A percentile compares a stretch with the other conserved stretches of the same genome.
phyloP scores from a whole-genome alignment of 1,284 basidiomycete species.

The Puccinia novopanici region DNA sequence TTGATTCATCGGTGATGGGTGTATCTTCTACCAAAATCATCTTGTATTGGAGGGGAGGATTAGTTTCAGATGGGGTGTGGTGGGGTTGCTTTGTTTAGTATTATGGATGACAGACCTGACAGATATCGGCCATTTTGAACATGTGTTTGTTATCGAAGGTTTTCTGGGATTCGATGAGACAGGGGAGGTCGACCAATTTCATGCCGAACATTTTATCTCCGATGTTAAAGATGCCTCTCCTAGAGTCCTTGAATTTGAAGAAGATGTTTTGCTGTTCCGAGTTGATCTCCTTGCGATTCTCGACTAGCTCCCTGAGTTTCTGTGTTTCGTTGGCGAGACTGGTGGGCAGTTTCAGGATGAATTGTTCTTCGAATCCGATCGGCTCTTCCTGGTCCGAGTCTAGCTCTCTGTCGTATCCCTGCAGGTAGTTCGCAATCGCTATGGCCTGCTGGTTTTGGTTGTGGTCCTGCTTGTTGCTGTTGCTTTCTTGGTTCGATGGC shows the following conservation, averaged over 20 bases:
- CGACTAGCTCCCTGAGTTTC: constrained; percentile 71
- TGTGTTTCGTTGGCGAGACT: constrained; percentile 66
- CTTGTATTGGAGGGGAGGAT: constrained; percentile 60
- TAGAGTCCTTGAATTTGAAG: constrained; percentile 98
- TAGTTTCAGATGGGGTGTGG: background rate
- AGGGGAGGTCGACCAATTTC: constrained; percentile 94
- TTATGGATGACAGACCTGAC: constrained; percentile 67
- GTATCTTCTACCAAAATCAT: constrained; percentile 79
- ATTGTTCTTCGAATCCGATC: constrained; percentile 94
- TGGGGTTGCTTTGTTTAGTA: background rate
- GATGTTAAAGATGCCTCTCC: constrained; percentile 86
- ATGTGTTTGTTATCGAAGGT: constrained; percentile 87
- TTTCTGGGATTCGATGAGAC: constrained; percentile 93
- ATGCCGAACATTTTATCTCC: constrained; percentile 78
- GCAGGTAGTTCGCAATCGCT: constrained; percentile 26
- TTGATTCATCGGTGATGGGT: constrained; percentile 67
- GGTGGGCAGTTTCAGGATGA: constrained; percentile 84
- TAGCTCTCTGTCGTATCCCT: constrained; percentile 81
- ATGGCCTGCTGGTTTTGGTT: background rate
- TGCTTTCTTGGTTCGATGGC: background rate
- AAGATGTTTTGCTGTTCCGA: constrained; percentile 73
- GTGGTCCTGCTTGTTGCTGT: background rate
- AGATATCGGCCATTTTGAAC: constrained; percentile 98
- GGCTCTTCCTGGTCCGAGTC: constrained; percentile 88
- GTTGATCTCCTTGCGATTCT: constrained; percentile 70